Percentiles rank a stretch among this genome's conserved stretches.
Conservation (phyloP, 2,329 filamentous ascomycete species). For the Zymoseptoria brevis region DNA sequence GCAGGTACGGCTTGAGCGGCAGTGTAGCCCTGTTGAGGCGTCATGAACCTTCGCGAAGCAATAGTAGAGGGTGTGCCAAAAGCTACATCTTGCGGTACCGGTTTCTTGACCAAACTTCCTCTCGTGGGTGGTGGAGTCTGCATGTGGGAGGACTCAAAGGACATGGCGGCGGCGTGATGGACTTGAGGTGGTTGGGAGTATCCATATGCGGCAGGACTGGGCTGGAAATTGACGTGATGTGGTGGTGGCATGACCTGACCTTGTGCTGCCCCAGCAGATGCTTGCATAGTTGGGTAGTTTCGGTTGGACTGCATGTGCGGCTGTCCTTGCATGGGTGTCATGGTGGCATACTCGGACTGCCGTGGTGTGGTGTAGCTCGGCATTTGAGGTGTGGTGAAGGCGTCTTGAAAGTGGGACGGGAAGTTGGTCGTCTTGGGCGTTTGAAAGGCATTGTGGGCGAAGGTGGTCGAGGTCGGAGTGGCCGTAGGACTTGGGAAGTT, state of each 20-base stretch:
- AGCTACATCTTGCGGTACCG: slow-evolving; percentile 32
- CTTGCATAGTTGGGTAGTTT: slow-evolving; percentile 22
- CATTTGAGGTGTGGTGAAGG: slow-evolving; percentile 42
- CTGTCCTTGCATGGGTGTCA: slow-evolving; percentile 21
- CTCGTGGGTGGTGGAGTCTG: slow-evolving; percentile 56
- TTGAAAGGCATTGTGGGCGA: slow-evolving; percentile 33
- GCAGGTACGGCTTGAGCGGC: slow-evolving; percentile 2
- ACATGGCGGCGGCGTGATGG: slow-evolving; percentile 12
- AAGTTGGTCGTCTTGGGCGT: slow-evolving; percentile 39
- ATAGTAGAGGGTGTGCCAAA: slow-evolving; percentile 35
- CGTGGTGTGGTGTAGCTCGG: slow-evolving; percentile 32
- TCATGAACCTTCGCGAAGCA: slow-evolving; percentile 24
- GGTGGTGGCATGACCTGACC: slow-evolving; percentile 13
- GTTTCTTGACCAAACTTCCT: slow-evolving; percentile 44
- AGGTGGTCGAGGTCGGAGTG: slow-evolving; percentile 38
- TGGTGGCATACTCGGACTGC: slow-evolving; percentile 20
- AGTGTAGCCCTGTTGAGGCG: slow-evolving; percentile 17
- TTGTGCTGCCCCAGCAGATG: slow-evolving; percentile 7
- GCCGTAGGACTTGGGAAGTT: slow-evolving; percentile 44
- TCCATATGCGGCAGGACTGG: slow-evolving; percentile 5
- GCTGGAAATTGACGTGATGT: slow-evolving; percentile 6
- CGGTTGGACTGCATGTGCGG: slow-evolving; percentile 20
- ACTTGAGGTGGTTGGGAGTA: slow-evolving; percentile 5
- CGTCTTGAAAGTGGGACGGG: slow-evolving; percentile 43
- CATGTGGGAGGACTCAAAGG: slow-evolving; percentile 40